Conservation (phyloP, 2,329 filamentous ascomycete species). For the Claviceps sp. region DNA sequence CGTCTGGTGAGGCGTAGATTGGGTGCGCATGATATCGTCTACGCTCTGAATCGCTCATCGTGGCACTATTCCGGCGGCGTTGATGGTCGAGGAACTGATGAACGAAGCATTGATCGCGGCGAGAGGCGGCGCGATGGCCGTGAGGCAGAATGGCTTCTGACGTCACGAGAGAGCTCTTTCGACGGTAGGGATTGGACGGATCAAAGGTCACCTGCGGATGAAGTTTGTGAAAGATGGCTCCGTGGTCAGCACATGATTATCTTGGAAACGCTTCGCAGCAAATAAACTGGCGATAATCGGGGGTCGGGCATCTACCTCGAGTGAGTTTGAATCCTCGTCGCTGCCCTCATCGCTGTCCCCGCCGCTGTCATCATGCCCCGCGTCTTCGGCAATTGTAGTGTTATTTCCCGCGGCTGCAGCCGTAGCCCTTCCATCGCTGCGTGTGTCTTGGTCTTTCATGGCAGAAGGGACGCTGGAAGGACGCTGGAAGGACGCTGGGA, state of each 20-base stretch:
- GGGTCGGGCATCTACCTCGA: constrained; percentile 30
- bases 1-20: constrained; percentile 10
- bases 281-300: background rate
- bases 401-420: constrained; percentile 8
- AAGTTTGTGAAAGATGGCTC: background rate
- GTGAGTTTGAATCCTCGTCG: constrained; percentile 31
- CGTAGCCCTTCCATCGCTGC: constrained; percentile 9
- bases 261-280: background rate
- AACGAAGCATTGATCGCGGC: constrained; percentile 46
- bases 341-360: constrained; percentile 18
- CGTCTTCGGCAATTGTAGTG: constrained; percentile 12
- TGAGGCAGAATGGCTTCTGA: constrained; percentile 29
- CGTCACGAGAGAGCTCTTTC: constrained; percentile 51
- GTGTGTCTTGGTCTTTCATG: constrained; percentile 9
- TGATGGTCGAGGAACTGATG: constrained; percentile 51
- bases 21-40: constrained; percentile 18
- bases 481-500: too few species aligned
- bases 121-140: constrained; percentile 12
- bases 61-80: constrained; percentile 19
- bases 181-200: constrained; percentile 43
- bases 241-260: background rate
- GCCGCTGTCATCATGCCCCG: background rate
- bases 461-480: too few species aligned
- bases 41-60: constrained; percentile 14
- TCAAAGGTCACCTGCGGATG: constrained; percentile 47